These are phyloP conservation scores for Triticum aestivum DNA, from an alignment of 176 grass and related monocot species.

Conservation along the genomic window IWGSC_CS_RefSeq_v2.1 NC_057808.1:411065857-411066356, in stretches of 20 bases:
- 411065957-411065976: too few relatives aligned
- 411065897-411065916: background rate
- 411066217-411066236: background rate
- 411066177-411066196: background rate
- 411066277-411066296: too few relatives aligned
- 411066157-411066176: too few relatives aligned
- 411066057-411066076: too few relatives aligned
- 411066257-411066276: background rate
- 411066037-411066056: too few relatives aligned
- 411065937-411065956: background rate
- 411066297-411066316: too few relatives aligned
- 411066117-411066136: background rate
- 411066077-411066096: too few relatives aligned
- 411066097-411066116: too few relatives aligned
- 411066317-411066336: too few relatives aligned
- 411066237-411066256: background rate
- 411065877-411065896: background rate
- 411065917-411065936: background rate
- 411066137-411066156: too few relatives aligned
- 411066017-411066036: background rate
- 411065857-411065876: background rate
- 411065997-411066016: background rate
- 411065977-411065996: background rate
- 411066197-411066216: background rate
- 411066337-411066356: too few relatives aligned